Evolutionary conservation across 768 basidiomycete genomes (phyloP), one percentile per base, ranked within the genome.

Genomic region (Rhodocollybia butyracea): DNA sequence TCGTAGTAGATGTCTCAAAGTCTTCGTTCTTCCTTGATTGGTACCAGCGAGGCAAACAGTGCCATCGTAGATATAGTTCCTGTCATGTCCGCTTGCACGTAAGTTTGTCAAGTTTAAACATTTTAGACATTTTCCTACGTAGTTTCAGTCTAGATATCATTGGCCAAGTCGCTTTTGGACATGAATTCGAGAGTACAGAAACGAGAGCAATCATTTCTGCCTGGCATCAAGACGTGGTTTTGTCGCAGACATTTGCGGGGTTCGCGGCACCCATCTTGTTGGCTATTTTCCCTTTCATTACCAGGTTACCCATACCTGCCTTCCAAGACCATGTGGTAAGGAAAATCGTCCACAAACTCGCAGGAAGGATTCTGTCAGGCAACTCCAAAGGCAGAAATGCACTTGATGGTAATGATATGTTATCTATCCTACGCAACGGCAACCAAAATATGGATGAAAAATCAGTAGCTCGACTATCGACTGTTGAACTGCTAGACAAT

Each of bases 191-290:
- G n/a, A n/a, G n/a, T n/a, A n/a, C n/a, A n/a, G n/a, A n/a, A n/a
- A n/a, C n/a, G n/a, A n/a, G n/a, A n/a, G n/a, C n/a, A n/a, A n/a
- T n/a, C n/a, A n/a, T n/a, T n/a, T n/a, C n/a, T n/a, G 40, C 68
- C 27, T 69, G 66, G 66, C 34, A 54, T 1, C 19, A 54, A 8
- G 64, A 65, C 41, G 62, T 65, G 15, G 55, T 57, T 17, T 57
- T 48, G 19, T 58, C 61, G 17, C 60, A 60, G 19, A 57, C 53
- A 17, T 58, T 58, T 22, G 31, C 62, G 17, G 64, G 62, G 1
- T 68, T 67, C 45, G 45, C 68, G 22, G 68, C 65, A 13, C 65
- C 68, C 15, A 54, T 70, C 22, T 53, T 70, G 24, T 58, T 70
- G 19, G 62, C 64, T 41, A 59, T 61, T 38, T 56, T 68, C 45